Evolutionary conservation across 345 rosid genomes (phyloP), one percentile per base, ranked within the genome.

Genomic region (Sonneratia alba): DNA sequence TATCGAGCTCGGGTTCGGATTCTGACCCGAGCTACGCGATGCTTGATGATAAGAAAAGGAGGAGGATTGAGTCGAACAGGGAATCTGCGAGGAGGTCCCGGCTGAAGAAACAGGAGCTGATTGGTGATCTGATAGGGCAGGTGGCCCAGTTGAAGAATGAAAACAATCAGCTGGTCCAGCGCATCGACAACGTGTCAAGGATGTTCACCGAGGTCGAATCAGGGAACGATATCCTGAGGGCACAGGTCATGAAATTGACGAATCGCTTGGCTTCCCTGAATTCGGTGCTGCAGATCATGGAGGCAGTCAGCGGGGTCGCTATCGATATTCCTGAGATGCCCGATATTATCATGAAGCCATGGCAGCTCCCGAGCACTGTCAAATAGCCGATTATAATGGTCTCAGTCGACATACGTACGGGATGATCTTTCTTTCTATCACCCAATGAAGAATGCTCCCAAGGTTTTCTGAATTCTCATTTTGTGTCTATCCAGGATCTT

Each of bases 21-120:
- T 75, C 82, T 0, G 94, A 87, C 67, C 92, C 86, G 34, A 82
- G 79, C 21, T 77, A 76, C 19, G 79, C 83, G 0, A n/a, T 73
- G 27, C 62, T 80, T 0, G 97, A 91, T 37, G 97, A 89, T 71
- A 86, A 81, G 91, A 95, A 89, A 69, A 80, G 96, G 84, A 94
- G 88, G 90, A 83, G 97, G 63, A 88, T 87, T 97, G 77, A 86
- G 22, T 90, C 99, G 9, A 95, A 95, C 79, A 79, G 97, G 15
- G 99, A 91, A 77, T 95, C 99, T 0, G 97, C 97, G 1, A 80
- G 93, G 76, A 81, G 97, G 42, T 95, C 97, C 16, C 79, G 99
- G 70, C 72, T 77, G 96, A 84, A 78, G 87, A 95, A 91, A 77
- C 93, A 89, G 83, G 85, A 89, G 83, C 87, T 76, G 51, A 73